These are phyloP conservation scores for Phoma sp. DNA, from an alignment of 2,329 filamentous ascomycete genomes.

Conservation along the genomic window DNA sequence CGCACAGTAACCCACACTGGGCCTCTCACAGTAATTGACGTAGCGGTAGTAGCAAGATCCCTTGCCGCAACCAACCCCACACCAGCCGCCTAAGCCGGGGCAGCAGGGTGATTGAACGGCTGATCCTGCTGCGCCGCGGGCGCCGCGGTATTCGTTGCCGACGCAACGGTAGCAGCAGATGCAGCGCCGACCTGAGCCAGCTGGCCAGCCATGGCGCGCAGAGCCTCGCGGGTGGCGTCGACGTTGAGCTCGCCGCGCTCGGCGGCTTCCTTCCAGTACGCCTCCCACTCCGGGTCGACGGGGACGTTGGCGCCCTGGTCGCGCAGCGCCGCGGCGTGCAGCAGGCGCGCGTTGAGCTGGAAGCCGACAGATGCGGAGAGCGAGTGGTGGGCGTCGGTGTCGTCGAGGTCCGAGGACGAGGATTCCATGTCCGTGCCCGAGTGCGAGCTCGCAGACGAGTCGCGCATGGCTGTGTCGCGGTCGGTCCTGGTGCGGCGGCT, in stretches of 20 bases:
- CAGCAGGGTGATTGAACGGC: too few relatives aligned
- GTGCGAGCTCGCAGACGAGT: too few relatives aligned
- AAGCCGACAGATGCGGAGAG: constrained; percentile 56
- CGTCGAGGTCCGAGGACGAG: constrained; percentile 20
- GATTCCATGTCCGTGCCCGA: too few relatives aligned
- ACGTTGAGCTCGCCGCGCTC: constrained; percentile 61
- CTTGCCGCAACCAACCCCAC: too few relatives aligned
- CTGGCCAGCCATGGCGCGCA: constrained; percentile 39
- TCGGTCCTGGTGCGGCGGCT: background rate
- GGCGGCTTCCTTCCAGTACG: constrained; percentile 74
- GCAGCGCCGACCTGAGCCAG: constrained; percentile 32
- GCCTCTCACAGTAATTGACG: too few relatives aligned
- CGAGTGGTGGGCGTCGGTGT: constrained; percentile 52
- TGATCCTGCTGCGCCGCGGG: too few relatives aligned
- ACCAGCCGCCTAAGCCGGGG: too few relatives aligned
- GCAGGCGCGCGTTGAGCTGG: constrained; percentile 65
- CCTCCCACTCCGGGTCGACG: constrained; percentile 75
- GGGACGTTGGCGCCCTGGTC: constrained; percentile 66
- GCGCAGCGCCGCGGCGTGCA: constrained; percentile 66
- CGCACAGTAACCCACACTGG: too few relatives aligned
- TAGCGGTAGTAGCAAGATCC: too few relatives aligned
- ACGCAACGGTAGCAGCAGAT: too few relatives aligned
- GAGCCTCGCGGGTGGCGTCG: constrained; percentile 40
- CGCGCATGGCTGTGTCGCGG: background rate
- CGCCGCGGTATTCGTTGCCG: background rate